Percentiles rank a stretch among this genome's conserved stretches.
Evolutionary conservation across 352 stramenopile genomes (phyloP).

Genomic region (Chloridella minuta): DNA sequence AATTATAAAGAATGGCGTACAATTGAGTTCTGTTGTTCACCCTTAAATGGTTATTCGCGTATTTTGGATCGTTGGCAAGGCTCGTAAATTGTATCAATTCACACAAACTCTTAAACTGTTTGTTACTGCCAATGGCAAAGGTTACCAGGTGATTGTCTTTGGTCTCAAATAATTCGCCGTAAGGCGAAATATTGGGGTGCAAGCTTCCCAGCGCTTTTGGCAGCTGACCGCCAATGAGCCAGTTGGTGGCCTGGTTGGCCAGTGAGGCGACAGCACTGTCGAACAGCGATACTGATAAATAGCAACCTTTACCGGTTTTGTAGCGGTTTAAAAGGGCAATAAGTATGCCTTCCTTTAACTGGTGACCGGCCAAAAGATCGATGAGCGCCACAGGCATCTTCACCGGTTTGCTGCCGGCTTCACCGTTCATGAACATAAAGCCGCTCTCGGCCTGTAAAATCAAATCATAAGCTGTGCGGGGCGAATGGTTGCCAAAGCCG

Average conservation of each 20-base stretch:
- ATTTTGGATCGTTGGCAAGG: not conserved
- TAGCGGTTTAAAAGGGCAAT: conserved; percentile 15
- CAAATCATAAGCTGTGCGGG: conserved; percentile 15
- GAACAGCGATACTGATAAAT: conserved; percentile 17
- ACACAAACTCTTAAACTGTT: not conserved
- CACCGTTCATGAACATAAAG: conserved; percentile 19
- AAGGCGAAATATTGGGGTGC: conserved; percentile 17
- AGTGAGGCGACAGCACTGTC: conserved; percentile 16
- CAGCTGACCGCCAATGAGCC: conserved; percentile 14
- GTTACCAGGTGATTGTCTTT: conserved; percentile 13
- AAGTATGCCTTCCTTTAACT: conserved; percentile 18
- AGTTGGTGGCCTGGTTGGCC: conserved; percentile 19
- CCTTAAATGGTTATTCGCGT: not conserved
- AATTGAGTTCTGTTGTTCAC: not conserved
- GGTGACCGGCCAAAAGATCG: conserved; percentile 19
- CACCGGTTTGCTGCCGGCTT: conserved; percentile 11
- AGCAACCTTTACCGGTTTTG: conserved; percentile 14
- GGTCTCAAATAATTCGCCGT: conserved; percentile 15
- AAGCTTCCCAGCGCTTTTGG: conserved; percentile 17
- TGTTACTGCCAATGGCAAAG: not conserved
- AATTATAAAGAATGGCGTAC: not conserved
- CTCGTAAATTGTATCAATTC: not conserved
- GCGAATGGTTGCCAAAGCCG: conserved; percentile 16
- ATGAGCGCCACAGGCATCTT: conserved; percentile 19
- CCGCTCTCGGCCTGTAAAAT: conserved; percentile 17